Conservation (phyloP, 2,329 filamentous ascomycete genomes). For the Talaromyces marneffei region DNA sequence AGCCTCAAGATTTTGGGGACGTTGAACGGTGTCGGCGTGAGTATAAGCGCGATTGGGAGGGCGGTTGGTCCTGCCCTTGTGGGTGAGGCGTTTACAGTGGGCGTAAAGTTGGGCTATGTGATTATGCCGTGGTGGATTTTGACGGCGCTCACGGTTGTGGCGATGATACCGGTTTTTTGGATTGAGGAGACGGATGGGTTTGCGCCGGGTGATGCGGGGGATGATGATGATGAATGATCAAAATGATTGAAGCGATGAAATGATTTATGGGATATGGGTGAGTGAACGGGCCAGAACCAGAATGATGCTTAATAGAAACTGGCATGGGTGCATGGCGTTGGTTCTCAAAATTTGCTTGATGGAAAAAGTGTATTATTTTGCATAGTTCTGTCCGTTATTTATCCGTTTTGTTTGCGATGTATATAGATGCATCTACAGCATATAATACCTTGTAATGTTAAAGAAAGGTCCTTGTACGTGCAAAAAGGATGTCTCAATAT, state of each 20-base stretch:
- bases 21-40: slow-evolving; percentile 84
- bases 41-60: slow-evolving; percentile 71
- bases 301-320: background rate
- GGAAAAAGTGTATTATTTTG: background rate
- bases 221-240: slow-evolving; percentile 4
- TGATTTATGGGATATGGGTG: background rate
- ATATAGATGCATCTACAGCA: background rate
- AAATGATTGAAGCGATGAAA: background rate
- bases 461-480: too few species aligned
- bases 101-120: slow-evolving; percentile 68
- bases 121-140: slow-evolving; percentile 78
- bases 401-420: background rate
- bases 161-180: slow-evolving; percentile 66
- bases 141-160: slow-evolving; percentile 56
- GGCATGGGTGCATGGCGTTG: slow-evolving; percentile 5
- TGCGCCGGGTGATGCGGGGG: slow-evolving; percentile 31
- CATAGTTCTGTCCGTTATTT: background rate
- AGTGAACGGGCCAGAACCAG: background rate
- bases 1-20: slow-evolving; percentile 76
- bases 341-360: background rate
- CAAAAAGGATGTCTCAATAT: background rate
- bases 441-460: background rate
- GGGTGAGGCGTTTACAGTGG: slow-evolving; percentile 68
- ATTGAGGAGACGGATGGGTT: slow-evolving; percentile 69
- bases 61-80: slow-evolving; percentile 70